Evolutionary conservation across 169 alveolate species (phyloP).

Genomic region (Theileria luwenshuni): DNA sequence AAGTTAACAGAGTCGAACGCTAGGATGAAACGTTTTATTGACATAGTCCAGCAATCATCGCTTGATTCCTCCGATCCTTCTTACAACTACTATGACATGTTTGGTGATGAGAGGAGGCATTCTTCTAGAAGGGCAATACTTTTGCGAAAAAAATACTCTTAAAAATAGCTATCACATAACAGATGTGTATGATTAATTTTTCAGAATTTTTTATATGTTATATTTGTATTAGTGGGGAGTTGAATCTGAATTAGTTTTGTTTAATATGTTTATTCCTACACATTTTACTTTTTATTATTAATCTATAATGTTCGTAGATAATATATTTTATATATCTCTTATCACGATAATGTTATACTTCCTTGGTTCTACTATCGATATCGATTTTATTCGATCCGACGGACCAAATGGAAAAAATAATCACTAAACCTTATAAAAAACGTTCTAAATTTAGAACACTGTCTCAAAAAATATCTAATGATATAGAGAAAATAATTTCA

Average conservation of each 20-base stretch:
- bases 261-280: neutral
- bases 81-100: slow-evolving; percentile 27
- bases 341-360: no score
- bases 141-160: slow-evolving; percentile 39
- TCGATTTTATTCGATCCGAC: no score
- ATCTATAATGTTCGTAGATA: neutral
- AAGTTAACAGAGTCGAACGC: slow-evolving; percentile 32
- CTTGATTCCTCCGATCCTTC: slow-evolving; percentile 30
- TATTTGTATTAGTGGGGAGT: slow-evolving; percentile 30
- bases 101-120: slow-evolving; percentile 50
- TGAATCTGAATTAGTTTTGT: neutral
- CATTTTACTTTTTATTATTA: slow-evolving; percentile 13
- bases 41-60: slow-evolving; percentile 53
- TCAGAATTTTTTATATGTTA: neutral
- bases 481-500: neutral
- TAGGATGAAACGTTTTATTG: slow-evolving; percentile 46
- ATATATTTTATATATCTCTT: no score
- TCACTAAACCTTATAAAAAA: slow-evolving; percentile 2
- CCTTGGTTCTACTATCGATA: neutral
- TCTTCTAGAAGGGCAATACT: slow-evolving; percentile 43
- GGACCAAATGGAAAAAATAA: slow-evolving; percentile 19
- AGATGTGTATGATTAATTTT: neutral
- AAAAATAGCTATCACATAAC: neutral
- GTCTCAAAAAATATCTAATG: neutral
- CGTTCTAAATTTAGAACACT: neutral